phyloP scores from a whole-genome alignment of 495 filamentous ascomycete genomes.

The Coniosporium apollinis region DNA sequence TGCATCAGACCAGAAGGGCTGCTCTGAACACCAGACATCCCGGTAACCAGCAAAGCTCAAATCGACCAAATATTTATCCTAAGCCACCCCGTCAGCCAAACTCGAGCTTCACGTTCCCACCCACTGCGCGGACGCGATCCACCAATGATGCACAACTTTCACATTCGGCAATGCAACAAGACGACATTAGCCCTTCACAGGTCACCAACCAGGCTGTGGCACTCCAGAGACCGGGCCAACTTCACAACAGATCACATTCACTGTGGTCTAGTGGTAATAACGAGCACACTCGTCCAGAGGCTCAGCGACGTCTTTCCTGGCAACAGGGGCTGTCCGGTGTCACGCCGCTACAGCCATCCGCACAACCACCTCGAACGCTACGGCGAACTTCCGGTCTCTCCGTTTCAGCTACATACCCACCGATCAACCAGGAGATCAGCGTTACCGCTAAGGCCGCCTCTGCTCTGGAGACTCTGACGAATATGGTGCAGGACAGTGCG shows the following conservation, averaged over 20 bases:
- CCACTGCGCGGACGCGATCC: not conserved
- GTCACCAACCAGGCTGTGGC: not conserved
- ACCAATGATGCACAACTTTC: not conserved
- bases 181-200: not conserved
- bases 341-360: too few relatives aligned
- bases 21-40: slow-evolving; percentile 25
- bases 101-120: not conserved
- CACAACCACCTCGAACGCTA: slow-evolving; percentile 6
- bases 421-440: slow-evolving; percentile 8
- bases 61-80: slow-evolving; percentile 45
- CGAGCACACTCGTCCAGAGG: too few relatives aligned
- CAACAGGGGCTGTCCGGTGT: too few relatives aligned
- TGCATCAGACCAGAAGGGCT: slow-evolving; percentile 45
- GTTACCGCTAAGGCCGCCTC: slow-evolving; percentile 37
- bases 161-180: not conserved
- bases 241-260: too few relatives aligned
- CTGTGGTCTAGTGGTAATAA: too few relatives aligned
- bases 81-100: slow-evolving; percentile 37
- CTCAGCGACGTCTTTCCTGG: too few relatives aligned
- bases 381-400: slow-evolving; percentile 9
- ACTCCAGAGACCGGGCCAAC: not conserved
- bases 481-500: slow-evolving; percentile 66
- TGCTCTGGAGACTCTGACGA: slow-evolving; percentile 64
- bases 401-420: not conserved
- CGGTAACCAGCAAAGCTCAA: slow-evolving; percentile 12